phyloP scores from a whole-genome alignment of 2,329 filamentous ascomycete genomes.

The Allantophomopsis lycopodina region DNA sequence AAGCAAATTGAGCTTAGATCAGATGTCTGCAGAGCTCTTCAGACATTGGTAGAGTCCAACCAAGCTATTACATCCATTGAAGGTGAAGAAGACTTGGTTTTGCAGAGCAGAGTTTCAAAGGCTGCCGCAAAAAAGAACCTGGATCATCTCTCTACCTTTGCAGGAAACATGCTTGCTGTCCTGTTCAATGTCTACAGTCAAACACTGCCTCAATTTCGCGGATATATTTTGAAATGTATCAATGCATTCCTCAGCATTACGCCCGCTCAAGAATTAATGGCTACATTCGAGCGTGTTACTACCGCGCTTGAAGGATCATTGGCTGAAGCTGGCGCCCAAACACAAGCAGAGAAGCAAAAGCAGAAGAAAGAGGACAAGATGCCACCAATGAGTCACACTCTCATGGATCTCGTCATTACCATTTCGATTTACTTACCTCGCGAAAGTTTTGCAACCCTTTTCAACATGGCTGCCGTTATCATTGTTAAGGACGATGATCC shows the following conservation, averaged over 20 bases:
- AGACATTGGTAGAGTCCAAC: conserved; percentile 83
- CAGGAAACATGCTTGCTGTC: conserved; percentile 83
- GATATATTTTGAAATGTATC: conserved; percentile 84
- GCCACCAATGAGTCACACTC: conserved; percentile 84
- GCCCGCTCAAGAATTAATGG: conserved; percentile 61
- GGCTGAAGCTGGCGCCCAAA: conserved; percentile 41
- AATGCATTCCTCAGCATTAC: conserved; percentile 90
- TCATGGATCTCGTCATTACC: conserved; percentile 94
- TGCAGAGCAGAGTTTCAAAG: conserved; percentile 68
- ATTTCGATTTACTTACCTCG: conserved; percentile 88
- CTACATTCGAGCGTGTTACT: conserved; percentile 80
- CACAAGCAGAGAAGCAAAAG: conserved; percentile 50
- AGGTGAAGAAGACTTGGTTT: conserved; percentile 50
- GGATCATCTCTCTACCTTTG: conserved; percentile 63
- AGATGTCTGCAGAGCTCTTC: conserved; percentile 76
- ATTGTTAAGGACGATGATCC: conserved; percentile 73
- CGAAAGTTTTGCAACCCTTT: conserved; percentile 72
- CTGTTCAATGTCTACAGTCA: conserved; percentile 99
- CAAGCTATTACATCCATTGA: conserved; percentile 64
- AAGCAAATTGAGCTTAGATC: conserved; percentile 77
- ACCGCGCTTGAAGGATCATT: conserved; percentile 69
- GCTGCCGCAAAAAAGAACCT: conserved; percentile 66
- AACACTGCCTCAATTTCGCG: conserved; percentile 83
- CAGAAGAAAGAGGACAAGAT: conserved; percentile 52
- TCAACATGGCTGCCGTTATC: conserved; percentile 73